Evolutionary conservation across 306 rosid species (phyloP).

Genomic region (Begonia masoniana): DNA sequence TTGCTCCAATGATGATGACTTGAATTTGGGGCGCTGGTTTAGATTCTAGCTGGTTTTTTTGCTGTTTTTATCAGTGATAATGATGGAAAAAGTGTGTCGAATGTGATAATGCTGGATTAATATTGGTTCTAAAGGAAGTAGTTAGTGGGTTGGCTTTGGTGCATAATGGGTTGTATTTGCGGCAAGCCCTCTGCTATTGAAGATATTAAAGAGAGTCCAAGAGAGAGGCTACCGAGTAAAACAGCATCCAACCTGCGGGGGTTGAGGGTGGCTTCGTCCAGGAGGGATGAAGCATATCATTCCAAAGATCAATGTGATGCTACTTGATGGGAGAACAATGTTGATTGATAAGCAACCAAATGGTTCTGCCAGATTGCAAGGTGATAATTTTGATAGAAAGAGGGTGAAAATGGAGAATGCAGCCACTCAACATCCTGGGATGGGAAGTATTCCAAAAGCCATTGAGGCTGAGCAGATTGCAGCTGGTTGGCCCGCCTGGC

Average conservation of each 20-base stretch:
- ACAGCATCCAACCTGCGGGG: conserved; percentile 32
- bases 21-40: too few species aligned
- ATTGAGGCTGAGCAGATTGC: conserved; percentile 91
- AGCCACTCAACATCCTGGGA: conserved; percentile 59
- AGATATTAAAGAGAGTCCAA: conserved; percentile 90
- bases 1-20: too few species aligned
- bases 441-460: conserved; percentile 68
- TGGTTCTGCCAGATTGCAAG: conserved; percentile 43
- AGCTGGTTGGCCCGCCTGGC: conserved; percentile 97
- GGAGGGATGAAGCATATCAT: conserved; percentile 68
- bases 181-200: conserved; percentile 97
- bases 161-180: conserved; percentile 71
- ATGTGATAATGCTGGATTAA: conserved; percentile 8
- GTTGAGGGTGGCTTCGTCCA: conserved; percentile 50
- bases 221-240: conserved; percentile 62
- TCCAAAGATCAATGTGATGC: conserved; percentile 49
- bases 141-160: conserved; percentile 26
- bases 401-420: conserved; percentile 73
- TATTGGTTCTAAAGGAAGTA: conserved; percentile 34
- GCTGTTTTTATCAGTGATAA: too few species aligned
- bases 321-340: conserved; percentile 47
- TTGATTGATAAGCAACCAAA: conserved; percentile 60
- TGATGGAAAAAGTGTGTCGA: too few species aligned
- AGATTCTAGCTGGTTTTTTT: too few species aligned
- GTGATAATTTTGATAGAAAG: conserved; percentile 63